Percentiles rank a stretch among this genome's conserved stretches.
These are phyloP conservation scores for Phaeosphaeriaceae sp. DNA, from an alignment of 2,329 filamentous ascomycete genomes.

Conservation along the genomic window DNA sequence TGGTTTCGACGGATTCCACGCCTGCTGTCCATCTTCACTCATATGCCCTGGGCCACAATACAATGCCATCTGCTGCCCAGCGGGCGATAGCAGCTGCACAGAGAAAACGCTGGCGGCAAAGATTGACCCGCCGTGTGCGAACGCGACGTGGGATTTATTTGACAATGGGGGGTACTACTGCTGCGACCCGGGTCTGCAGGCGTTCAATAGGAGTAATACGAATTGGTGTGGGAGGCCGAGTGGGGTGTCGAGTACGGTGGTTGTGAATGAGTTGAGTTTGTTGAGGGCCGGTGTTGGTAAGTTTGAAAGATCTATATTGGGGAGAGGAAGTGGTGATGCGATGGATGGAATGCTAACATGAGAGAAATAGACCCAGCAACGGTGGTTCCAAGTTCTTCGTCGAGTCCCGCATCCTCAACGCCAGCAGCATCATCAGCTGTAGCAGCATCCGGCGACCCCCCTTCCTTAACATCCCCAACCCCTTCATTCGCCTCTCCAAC, in stretches of 20 bases:
- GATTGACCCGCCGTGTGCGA: conserved; percentile 8
- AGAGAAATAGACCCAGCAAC: background rate
- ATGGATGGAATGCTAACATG: background rate
- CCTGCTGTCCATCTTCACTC: conserved; percentile 11
- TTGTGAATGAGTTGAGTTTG: background rate
- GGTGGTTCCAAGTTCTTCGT: background rate
- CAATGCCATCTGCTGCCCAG: conserved; percentile 14
- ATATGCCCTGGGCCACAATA: conserved; percentile 8
- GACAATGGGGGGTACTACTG: conserved; percentile 19
- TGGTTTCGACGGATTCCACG: background rate
- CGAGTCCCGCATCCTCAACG: background rate
- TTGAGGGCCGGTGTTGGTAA: background rate
- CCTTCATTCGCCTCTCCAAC: background rate
- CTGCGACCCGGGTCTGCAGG: conserved; percentile 11
- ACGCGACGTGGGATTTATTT: conserved; percentile 18
- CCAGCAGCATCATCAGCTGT: background rate
- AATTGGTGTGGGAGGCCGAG: conserved; percentile 11
- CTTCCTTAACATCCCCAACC: background rate
- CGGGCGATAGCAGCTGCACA: conserved; percentile 1
- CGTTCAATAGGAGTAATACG: conserved; percentile 5
- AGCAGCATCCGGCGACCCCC: background rate
- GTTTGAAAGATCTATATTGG: background rate
- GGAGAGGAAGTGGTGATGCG: too few relatives aligned
- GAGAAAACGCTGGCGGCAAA: background rate
- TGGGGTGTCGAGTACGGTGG: background rate